Evolutionary conservation across 2,329 filamentous ascomycete genomes (phyloP).

Genomic region (Keithomyces neogunnii): DNA sequence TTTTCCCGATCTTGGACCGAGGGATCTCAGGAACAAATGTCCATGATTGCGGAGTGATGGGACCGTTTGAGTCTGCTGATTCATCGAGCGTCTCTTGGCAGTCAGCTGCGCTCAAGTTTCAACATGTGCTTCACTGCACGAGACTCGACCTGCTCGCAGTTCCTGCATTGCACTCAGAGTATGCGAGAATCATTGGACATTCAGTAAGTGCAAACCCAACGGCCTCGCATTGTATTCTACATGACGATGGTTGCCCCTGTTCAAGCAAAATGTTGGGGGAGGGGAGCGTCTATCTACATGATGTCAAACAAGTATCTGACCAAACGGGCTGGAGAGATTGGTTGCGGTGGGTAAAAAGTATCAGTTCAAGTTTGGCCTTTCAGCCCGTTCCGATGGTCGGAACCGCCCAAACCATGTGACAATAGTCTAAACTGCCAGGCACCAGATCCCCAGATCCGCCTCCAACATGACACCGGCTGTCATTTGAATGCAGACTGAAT

Average conservation of each 20-base stretch:
- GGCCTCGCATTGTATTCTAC: too few relatives aligned
- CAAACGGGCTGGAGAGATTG: not conserved
- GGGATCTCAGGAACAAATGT: not conserved
- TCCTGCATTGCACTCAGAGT: too few relatives aligned
- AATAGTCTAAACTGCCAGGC: not conserved
- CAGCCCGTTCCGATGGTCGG: not conserved
- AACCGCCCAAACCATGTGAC: not conserved
- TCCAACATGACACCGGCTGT: not conserved
- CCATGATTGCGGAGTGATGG: not conserved
- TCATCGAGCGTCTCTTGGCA: not conserved
- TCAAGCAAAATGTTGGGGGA: too few relatives aligned
- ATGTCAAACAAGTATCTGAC: not conserved
- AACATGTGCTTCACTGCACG: not conserved
- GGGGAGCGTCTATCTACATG: not conserved
- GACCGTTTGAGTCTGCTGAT: not conserved
- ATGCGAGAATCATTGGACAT: too few relatives aligned
- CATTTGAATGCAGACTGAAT: not conserved
- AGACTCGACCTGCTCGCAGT: not conserved
- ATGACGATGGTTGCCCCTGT: too few relatives aligned
- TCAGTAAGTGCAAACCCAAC: too few relatives aligned
- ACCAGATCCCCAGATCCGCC: not conserved
- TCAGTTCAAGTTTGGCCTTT: not conserved
- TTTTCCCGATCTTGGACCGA: not conserved
- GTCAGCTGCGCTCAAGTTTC: not conserved
- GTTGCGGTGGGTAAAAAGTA: not conserved